phyloP scores from a whole-genome alignment of 192 early-diverging fungal genomes.

The Umbelopsis sp. region DNA sequence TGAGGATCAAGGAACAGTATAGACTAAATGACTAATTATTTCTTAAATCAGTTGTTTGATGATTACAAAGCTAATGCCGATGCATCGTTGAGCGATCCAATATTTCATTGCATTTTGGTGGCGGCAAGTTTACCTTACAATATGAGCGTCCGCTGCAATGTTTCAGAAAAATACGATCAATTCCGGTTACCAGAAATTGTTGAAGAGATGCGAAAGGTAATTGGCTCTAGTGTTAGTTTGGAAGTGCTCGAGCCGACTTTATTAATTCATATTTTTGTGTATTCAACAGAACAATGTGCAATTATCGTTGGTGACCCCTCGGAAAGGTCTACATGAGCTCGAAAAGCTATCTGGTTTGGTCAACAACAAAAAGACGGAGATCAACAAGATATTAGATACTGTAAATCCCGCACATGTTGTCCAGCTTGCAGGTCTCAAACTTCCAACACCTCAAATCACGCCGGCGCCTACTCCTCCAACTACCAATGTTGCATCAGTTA shows the following conservation, averaged over 20 bases:
- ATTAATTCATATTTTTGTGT: neutral
- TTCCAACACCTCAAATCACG: conserved; percentile 38
- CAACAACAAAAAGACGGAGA: conserved; percentile 28
- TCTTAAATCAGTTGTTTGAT: conserved; percentile 52
- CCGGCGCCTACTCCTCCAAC: conserved; percentile 23
- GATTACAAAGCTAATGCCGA: conserved; percentile 40
- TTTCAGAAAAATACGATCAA: conserved; percentile 55
- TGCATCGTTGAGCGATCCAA: conserved; percentile 30
- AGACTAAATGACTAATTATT: neutral
- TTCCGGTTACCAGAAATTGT: conserved; percentile 45
- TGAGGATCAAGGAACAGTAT: neutral
- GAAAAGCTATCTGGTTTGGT: conserved; percentile 35
- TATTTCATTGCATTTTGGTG: conserved; percentile 59
- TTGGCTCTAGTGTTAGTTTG: neutral
- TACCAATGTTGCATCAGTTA: neutral
- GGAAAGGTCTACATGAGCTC: conserved; percentile 33
- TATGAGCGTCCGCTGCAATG: conserved; percentile 50
- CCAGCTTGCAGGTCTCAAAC: conserved; percentile 53
- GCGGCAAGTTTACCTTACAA: conserved; percentile 52
- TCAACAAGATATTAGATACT: conserved; percentile 38
- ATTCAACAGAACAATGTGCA: conserved; percentile 27
- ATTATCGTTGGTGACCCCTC: conserved; percentile 42
- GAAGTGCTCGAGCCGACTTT: neutral
- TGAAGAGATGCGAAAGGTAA: conserved; percentile 54
- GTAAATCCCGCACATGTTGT: conserved; percentile 43